phyloP scores from a whole-genome alignment of 139 green algal species.

The Zygnema circumcarinatum region DNA sequence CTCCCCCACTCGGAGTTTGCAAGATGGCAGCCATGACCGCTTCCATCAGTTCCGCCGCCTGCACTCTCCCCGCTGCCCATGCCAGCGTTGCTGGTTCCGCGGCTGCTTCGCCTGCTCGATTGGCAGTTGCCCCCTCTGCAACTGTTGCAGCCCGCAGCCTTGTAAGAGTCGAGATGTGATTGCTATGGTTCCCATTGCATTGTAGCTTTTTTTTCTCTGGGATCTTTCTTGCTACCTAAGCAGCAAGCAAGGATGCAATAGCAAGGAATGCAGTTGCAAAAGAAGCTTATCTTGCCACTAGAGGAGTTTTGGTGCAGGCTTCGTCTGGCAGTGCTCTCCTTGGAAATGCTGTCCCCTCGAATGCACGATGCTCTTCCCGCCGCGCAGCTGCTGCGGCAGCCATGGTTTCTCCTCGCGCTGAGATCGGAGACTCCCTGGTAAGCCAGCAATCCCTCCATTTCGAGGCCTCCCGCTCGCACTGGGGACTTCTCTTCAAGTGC shows the following conservation, averaged over 20 bases:
- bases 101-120: background rate
- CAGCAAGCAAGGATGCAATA: too few species aligned
- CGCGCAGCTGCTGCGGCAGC: background rate
- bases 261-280: too few species aligned
- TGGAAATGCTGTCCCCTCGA: background rate
- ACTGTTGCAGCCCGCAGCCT: background rate
- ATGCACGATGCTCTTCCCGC: background rate
- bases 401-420: background rate
- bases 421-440: background rate
- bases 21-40: background rate
- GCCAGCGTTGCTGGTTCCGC: background rate
- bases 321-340: background rate
- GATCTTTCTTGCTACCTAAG: background rate
- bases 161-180: background rate
- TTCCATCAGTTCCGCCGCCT: background rate
- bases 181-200: background rate
- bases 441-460: background rate
- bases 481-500: too few species aligned
- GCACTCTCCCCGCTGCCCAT: background rate
- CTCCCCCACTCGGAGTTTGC: slow-evolving; percentile 35
- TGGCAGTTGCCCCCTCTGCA: background rate
- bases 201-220: background rate
- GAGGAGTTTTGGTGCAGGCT: background rate
- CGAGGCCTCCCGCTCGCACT: background rate
- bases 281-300: background rate